Evolutionary conservation across 2,329 filamentous ascomycete genomes (phyloP).

Genomic region (Fusarium hainanense): DNA sequence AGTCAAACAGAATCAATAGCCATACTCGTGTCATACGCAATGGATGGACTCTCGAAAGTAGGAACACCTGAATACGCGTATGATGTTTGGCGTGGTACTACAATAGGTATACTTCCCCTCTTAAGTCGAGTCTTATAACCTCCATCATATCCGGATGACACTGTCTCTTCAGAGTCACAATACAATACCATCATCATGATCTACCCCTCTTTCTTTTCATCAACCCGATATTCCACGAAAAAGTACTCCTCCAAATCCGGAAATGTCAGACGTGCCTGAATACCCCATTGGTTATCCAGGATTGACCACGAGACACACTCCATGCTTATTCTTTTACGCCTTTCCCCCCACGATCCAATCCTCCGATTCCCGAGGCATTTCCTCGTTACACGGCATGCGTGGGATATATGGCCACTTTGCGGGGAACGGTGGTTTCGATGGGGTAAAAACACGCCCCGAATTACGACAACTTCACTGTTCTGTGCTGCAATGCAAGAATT

Average conservation of each 20-base stretch:
- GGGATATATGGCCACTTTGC: conserved; percentile 26
- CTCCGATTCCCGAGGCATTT: conserved; percentile 7
- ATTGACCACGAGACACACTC: conserved; percentile 6
- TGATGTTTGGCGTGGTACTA: neutral
- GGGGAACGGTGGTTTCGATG: conserved; percentile 38
- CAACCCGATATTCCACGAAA: neutral
- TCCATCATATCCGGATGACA: neutral
- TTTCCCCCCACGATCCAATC: neutral
- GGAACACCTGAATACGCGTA: neutral
- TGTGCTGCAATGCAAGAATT: neutral
- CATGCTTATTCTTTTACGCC: neutral
- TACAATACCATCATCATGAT: neutral
- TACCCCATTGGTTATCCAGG: conserved; percentile 4
- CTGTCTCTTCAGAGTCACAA: neutral
- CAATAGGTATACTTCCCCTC: neutral
- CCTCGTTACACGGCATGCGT: conserved; percentile 13
- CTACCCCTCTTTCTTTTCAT: neutral
- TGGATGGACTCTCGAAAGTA: neutral
- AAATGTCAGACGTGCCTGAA: conserved; percentile 32
- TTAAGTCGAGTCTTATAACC: neutral
- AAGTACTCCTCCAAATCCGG: conserved; percentile 24
- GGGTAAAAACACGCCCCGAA: conserved; percentile 26
- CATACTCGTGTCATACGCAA: neutral
- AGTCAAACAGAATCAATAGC: neutral
- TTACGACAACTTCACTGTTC: neutral